Evolutionary conservation across 192 early-diverging fungal species (phyloP).

Genomic region (Coemansia sp.): DNA sequence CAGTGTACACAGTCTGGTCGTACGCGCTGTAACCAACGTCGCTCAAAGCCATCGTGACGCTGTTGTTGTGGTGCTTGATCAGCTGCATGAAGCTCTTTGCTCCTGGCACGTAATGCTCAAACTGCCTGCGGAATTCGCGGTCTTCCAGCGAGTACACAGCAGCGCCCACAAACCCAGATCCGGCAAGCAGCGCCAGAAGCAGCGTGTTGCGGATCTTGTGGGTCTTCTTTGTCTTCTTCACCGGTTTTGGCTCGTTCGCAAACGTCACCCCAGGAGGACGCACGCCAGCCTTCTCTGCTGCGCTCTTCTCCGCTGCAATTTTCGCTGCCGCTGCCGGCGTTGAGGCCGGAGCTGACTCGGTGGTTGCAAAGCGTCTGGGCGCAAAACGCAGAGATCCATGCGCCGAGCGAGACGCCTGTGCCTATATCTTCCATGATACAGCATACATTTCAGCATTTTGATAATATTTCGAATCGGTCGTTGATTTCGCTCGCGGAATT

Average conservation of each 20-base stretch:
- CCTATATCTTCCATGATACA: neutral
- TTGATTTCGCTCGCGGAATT: neutral
- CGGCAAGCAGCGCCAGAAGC: slow-evolving; percentile 24
- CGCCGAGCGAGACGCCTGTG: neutral
- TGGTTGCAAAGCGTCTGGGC: slow-evolving; percentile 17
- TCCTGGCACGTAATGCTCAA: slow-evolving; percentile 60
- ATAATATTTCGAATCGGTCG: neutral
- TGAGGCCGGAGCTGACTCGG: neutral
- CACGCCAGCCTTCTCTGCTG: slow-evolving; percentile 19
- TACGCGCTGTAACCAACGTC: slow-evolving; percentile 62
- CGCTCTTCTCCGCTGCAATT: slow-evolving; percentile 1
- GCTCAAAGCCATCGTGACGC: slow-evolving; percentile 43
- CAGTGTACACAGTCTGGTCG: slow-evolving; percentile 48
- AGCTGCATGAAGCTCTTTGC: slow-evolving; percentile 54
- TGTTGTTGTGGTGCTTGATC: slow-evolving; percentile 52
- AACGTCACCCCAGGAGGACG: slow-evolving; percentile 20
- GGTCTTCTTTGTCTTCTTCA: slow-evolving; percentile 30
- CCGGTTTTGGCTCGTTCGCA: slow-evolving; percentile 31
- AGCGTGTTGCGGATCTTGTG: slow-evolving; percentile 44
- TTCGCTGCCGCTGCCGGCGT: slow-evolving; percentile 10
- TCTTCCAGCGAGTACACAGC: slow-evolving; percentile 46
- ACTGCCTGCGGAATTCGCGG: slow-evolving; percentile 56
- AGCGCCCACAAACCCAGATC: slow-evolving; percentile 41
- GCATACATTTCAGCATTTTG: neutral
- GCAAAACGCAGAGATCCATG: slow-evolving; percentile 3